These are phyloP conservation scores for Balakata baccata DNA, from an alignment of 345 rosid genomes.

Conservation along the genomic window DNA sequence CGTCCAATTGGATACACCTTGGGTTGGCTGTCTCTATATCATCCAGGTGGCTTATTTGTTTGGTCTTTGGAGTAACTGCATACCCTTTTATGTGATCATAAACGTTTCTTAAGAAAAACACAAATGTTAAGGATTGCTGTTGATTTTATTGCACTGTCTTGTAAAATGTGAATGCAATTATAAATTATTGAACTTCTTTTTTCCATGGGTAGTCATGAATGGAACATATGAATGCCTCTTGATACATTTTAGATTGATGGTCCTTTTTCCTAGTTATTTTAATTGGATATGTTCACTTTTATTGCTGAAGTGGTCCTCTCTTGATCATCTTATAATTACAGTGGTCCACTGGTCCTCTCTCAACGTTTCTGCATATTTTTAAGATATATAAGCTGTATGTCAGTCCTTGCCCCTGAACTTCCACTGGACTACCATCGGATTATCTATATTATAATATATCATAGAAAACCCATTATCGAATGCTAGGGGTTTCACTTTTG, in stretches of 20 bases:
- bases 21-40: too few species aligned
- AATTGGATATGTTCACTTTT: constrained; percentile 18
- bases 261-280: constrained; percentile 21
- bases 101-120: constrained; percentile 2
- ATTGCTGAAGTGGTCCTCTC: constrained; percentile 37
- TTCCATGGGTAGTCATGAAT: not conserved
- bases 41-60: not conserved
- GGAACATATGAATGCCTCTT: not conserved
- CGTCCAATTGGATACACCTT: not conserved
- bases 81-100: not conserved
- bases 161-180: not conserved
- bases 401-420: constrained; percentile 10
- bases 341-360: constrained; percentile 45
- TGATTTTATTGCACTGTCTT: not conserved
- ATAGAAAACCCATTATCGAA: constrained; percentile 7
- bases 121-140: not conserved
- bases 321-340: constrained; percentile 13
- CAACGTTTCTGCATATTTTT: constrained; percentile 11
- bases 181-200: not conserved
- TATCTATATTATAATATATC: constrained; percentile 3
- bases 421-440: constrained; percentile 14
- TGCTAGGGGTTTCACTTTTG: constrained; percentile 1
- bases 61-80: not conserved
- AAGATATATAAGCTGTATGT: constrained; percentile 1
- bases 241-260: constrained; percentile 9